Conservation (phyloP, 768 basidiomycete species). For the Hericium coralloides region DNA sequence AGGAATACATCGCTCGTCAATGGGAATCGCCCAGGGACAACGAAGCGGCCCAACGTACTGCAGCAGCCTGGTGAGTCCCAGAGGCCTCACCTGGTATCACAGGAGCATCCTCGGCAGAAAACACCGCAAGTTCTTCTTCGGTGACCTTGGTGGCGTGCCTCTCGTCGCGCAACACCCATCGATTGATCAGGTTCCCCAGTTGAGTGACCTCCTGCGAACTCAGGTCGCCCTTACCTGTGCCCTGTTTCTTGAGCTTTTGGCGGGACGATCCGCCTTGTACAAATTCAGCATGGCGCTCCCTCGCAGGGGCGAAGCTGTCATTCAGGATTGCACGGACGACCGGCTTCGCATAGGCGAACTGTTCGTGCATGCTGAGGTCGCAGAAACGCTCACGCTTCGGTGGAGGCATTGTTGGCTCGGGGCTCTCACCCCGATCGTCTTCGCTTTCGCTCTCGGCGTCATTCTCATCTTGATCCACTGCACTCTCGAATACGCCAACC, state of each 20-base stretch:
- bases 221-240: conserved; percentile 29
- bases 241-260: conserved; percentile 24
- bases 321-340: conserved; percentile 52
- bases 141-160: neutral
- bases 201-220: conserved; percentile 29
- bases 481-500: conserved; percentile 49
- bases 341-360: conserved; percentile 60
- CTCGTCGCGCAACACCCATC: conserved; percentile 21
- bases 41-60: neutral
- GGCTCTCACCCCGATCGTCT: conserved; percentile 26
- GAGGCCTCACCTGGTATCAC: neutral
- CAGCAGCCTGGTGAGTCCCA: neutral
- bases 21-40: neutral
- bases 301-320: conserved; percentile 45
- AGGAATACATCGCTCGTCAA: neutral
- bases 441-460: conserved; percentile 19
- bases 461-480: conserved; percentile 21
- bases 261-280: conserved; percentile 49
- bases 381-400: conserved; percentile 36
- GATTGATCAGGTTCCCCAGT: conserved; percentile 23
- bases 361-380: conserved; percentile 40
- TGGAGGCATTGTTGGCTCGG: conserved; percentile 32
- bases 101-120: neutral
- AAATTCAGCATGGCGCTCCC: conserved; percentile 39
- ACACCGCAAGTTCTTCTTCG: neutral